These are phyloP conservation scores for Hyaloperonospora arabidopsidis DNA, from an alignment of 352 stramenopile genomes.

Conservation along the genomic window DNA sequence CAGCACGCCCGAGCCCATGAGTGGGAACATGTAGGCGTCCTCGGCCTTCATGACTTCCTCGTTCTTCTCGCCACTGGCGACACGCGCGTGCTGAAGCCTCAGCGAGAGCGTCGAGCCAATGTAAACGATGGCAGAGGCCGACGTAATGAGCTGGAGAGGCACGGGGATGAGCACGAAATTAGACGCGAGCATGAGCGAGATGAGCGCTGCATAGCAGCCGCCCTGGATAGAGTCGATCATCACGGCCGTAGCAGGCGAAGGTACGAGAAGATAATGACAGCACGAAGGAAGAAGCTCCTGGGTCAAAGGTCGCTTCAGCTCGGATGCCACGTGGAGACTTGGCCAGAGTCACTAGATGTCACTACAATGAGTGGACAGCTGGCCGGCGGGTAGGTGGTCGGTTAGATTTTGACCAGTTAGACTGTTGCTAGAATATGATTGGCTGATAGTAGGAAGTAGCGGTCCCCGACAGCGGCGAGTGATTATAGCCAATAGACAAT, in stretches of 20 bases:
- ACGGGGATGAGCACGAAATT: constrained; percentile 84
- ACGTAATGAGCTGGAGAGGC: constrained; percentile 78
- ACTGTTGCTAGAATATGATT: neutral
- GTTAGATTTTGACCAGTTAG: constrained; percentile 5
- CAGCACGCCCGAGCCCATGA: constrained; percentile 92
- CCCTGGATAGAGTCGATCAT: constrained; percentile 72
- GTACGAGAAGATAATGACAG: constrained; percentile 1
- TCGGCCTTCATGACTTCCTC: constrained; percentile 86
- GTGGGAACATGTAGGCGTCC: constrained; percentile 97
- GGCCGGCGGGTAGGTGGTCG: neutral
- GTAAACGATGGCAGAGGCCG: constrained; percentile 80
- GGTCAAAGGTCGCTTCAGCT: neutral
- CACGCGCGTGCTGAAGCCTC: constrained; percentile 77
- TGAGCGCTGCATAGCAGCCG: constrained; percentile 75
- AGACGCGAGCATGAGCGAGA: constrained; percentile 68
- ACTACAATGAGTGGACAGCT: constrained; percentile 7
- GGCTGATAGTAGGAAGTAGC: constrained; percentile 10
- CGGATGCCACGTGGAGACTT: constrained; percentile 14
- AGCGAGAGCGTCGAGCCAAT: constrained; percentile 81
- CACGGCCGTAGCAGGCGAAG: no score
- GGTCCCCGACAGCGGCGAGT: no score
- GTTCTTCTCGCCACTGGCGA: constrained; percentile 81
- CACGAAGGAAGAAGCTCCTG: neutral
- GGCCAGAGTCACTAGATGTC: constrained; percentile 13
- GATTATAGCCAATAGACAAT: no score